Conservation (phyloP, 176 grass and related monocot genomes). For the Paspalum notatum region DNA sequence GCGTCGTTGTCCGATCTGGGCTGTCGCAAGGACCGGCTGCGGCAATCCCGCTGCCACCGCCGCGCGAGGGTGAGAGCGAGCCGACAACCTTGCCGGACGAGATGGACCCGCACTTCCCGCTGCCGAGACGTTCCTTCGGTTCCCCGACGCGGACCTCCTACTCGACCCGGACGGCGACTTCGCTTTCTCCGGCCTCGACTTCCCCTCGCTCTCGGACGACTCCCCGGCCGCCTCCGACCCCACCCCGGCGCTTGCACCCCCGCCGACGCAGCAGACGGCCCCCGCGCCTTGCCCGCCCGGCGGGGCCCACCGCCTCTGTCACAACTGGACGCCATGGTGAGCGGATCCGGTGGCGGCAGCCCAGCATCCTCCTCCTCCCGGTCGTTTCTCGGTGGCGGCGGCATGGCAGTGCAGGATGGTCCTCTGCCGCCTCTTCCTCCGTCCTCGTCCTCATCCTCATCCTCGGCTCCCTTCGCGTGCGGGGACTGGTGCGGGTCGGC, state of each 20-base stretch:
- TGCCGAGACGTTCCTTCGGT: constrained; percentile 77
- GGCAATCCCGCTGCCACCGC: not conserved
- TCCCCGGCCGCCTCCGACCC: constrained; percentile 57
- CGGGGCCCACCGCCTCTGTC: constrained; percentile 58
- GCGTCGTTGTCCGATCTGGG: no score
- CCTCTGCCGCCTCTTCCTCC: no score
- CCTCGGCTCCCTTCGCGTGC: no score
- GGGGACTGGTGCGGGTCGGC: no score
- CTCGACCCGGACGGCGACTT: constrained; percentile 85
- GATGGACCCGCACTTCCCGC: constrained; percentile 57
- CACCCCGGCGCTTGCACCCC: constrained; percentile 31
- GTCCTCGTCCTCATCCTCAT: no score
- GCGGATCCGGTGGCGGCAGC: no score
- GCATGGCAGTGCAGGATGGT: no score
- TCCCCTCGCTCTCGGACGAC: constrained; percentile 89
- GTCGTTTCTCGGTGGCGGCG: no score
- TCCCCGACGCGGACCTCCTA: constrained; percentile 81
- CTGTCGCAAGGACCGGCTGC: no score
- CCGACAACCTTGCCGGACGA: not conserved
- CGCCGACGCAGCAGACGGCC: not conserved
- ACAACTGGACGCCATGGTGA: no score
- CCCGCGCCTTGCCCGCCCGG: constrained; percentile 39
- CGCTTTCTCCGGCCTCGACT: constrained; percentile 89
- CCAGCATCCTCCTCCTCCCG: no score
- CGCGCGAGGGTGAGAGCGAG: not conserved